These are phyloP conservation scores for Tylopilus sp. DNA, from an alignment of 1,284 basidiomycete species.

Conservation along the genomic window DNA sequence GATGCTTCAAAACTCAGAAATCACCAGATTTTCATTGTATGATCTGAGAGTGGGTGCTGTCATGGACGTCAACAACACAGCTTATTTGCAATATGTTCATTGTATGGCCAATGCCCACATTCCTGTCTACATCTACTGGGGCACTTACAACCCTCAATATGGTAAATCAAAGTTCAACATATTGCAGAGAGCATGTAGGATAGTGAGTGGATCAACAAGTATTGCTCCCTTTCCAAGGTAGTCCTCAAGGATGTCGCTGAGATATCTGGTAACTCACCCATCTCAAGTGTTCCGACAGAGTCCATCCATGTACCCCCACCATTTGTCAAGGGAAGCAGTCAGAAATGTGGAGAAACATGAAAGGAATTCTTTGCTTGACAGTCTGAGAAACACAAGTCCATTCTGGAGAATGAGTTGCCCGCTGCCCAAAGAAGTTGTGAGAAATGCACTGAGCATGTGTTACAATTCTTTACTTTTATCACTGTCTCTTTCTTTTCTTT, in stretches of 20 bases:
- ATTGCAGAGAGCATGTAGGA: not conserved
- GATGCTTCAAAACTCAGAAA: not conserved
- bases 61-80: not conserved
- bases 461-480: too few relatives aligned
- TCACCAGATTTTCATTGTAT: not conserved
- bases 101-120: not conserved
- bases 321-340: slow-evolving; percentile 3
- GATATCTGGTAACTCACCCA: not conserved
- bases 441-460: not conserved
- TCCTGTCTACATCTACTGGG: slow-evolving; percentile 1
- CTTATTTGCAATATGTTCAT: not conserved
- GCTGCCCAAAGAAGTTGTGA: not conserved
- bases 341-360: slow-evolving; percentile 1
- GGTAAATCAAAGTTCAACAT: not conserved
- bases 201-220: not conserved
- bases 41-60: not conserved
- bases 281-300: not conserved
- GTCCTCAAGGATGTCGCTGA: not conserved
- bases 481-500: too few relatives aligned
- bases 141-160: not conserved
- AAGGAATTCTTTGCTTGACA: not conserved
- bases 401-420: not conserved
- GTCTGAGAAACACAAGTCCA: not conserved
- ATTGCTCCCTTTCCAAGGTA: not conserved
- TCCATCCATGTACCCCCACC: not conserved